A percentile compares a stretch with the other conserved stretches of the same genome.
Evolutionary conservation across 768 basidiomycete species (phyloP).

Genomic region (Fomitopsis serialis): DNA sequence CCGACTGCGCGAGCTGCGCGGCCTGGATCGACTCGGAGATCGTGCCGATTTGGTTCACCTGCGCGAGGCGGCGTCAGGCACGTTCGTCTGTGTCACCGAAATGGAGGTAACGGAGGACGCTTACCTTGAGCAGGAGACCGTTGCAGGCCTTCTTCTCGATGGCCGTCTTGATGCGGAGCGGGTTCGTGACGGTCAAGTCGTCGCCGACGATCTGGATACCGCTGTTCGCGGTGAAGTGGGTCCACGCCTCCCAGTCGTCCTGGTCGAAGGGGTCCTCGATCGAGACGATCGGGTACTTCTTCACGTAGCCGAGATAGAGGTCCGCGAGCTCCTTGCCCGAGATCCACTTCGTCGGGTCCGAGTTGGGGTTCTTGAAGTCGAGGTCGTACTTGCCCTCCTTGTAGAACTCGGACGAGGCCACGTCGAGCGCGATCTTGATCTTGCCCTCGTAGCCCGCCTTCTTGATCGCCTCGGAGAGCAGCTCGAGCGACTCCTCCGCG

Average conservation of each 20-base stretch:
- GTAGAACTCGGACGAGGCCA: slow-evolving; percentile 99
- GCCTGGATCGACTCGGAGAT: slow-evolving; percentile 99
- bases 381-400: slow-evolving; percentile 99
- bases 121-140: slow-evolving; percentile 90
- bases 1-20: slow-evolving; percentile 91
- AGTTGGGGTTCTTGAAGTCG: slow-evolving; percentile 99
- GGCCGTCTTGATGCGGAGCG: slow-evolving; percentile 93
- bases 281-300: slow-evolving; percentile 95
- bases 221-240: slow-evolving; percentile 76
- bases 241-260: slow-evolving; percentile 99
- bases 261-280: slow-evolving; percentile 99
- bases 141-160: slow-evolving; percentile 99
- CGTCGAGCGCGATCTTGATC: slow-evolving; percentile 97
- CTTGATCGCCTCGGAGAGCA: slow-evolving; percentile 93
- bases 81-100: not conserved
- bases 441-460: slow-evolving; percentile 98
- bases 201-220: slow-evolving; percentile 92
- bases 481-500: slow-evolving; percentile 95
- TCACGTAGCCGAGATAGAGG: slow-evolving; percentile 77
- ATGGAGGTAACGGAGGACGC: not conserved
- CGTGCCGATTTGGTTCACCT: slow-evolving; percentile 98
- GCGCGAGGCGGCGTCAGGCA: slow-evolving; percentile 2
- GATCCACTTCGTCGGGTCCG: slow-evolving; percentile 95
- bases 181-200: slow-evolving; percentile 98
- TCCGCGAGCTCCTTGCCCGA: slow-evolving; percentile 89